Conservation (phyloP, 1,139 yeast genomes). For the Diutina pseudorugosa region DNA sequence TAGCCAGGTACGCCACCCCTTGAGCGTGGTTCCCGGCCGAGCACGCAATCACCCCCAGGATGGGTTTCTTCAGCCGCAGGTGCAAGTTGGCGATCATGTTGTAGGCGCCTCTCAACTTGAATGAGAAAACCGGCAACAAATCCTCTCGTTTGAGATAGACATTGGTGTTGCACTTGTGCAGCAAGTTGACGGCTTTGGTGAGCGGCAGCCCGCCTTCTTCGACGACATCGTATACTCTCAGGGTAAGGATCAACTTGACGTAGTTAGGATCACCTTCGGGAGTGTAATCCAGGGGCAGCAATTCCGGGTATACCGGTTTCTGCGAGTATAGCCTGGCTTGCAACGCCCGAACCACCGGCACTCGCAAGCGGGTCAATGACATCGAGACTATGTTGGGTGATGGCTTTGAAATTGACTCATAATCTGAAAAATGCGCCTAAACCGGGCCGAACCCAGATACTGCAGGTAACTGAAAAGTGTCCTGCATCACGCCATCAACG, state of each 20-base stretch:
- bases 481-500: background rate
- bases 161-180: slow-evolving; percentile 61
- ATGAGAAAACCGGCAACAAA: slow-evolving; percentile 85
- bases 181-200: slow-evolving; percentile 61
- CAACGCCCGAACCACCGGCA: background rate
- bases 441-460: background rate
- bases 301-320: background rate
- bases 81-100: slow-evolving; percentile 89
- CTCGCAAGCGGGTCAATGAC: background rate
- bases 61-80: slow-evolving; percentile 38
- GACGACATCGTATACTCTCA: slow-evolving; percentile 89
- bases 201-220: slow-evolving; percentile 71
- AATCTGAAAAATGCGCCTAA: background rate
- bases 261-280: slow-evolving; percentile 80
- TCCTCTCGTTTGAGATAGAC: slow-evolving; percentile 84
- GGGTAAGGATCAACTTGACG: slow-evolving; percentile 75
- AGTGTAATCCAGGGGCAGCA: slow-evolving; percentile 26
- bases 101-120: slow-evolving; percentile 94
- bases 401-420: background rate
- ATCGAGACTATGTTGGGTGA: background rate
- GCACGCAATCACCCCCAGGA: slow-evolving; percentile 91
- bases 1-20: slow-evolving; percentile 93
- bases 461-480: background rate
- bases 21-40: slow-evolving; percentile 99
- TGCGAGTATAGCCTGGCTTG: background rate